Percentiles rank a stretch among this genome's conserved stretches.
Evolutionary conservation across 306 rosid genomes (phyloP).

Genomic region (Prunus fruticosa): DNA sequence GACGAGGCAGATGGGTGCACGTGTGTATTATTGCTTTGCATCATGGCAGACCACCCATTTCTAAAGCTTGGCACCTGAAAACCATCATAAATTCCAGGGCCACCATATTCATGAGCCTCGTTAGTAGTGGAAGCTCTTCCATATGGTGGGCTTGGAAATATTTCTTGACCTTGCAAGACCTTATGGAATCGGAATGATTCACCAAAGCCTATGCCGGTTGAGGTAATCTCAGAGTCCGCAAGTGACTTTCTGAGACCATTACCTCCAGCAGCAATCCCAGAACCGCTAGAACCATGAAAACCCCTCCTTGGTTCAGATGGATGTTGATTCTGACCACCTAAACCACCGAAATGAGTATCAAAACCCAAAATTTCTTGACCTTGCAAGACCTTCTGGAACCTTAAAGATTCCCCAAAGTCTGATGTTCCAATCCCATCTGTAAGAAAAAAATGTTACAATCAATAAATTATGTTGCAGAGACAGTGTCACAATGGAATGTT

Average conservation of each 20-base stretch:
- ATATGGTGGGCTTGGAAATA: constrained; percentile 64
- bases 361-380: constrained; percentile 97
- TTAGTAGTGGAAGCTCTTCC: constrained; percentile 51
- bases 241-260: constrained; percentile 48
- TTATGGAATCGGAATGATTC: constrained; percentile 85
- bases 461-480: constrained; percentile 11
- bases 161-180: constrained; percentile 99
- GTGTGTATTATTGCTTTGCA: constrained; percentile 43
- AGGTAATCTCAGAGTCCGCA: constrained; percentile 49
- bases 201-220: constrained; percentile 65
- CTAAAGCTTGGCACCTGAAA: constrained; percentile 49
- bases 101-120: constrained; percentile 49
- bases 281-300: constrained; percentile 54
- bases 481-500: background rate
- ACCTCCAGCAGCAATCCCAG: constrained; percentile 55
- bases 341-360: constrained; percentile 55
- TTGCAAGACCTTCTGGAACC: constrained; percentile 99
- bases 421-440: constrained; percentile 82
- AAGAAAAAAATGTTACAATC: background rate
- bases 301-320: constrained; percentile 64
- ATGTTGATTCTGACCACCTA: constrained; percentile 43
- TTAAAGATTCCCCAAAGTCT: constrained; percentile 91
- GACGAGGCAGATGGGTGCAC: constrained; percentile 49
- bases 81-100: constrained; percentile 51
- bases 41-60: constrained; percentile 53